phyloP scores from a whole-genome alignment of 768 basidiomycete species.

The Boletus subcaerulescens region DNA sequence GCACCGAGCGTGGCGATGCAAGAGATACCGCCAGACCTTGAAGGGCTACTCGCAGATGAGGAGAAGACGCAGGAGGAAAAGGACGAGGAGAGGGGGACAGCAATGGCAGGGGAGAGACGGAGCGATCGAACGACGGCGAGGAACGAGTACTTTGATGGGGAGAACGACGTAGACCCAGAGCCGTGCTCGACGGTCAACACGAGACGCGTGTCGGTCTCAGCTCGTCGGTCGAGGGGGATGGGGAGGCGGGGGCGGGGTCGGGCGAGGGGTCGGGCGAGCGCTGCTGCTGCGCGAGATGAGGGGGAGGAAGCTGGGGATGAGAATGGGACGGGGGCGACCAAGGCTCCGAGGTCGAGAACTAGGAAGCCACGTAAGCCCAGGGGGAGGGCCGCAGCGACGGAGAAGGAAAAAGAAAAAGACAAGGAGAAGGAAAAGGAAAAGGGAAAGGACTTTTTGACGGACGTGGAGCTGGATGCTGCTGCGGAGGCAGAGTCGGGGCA shows the following conservation, averaged over 20 bases:
- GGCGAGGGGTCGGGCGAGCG: constrained; percentile 33
- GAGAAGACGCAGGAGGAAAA: constrained; percentile 64
- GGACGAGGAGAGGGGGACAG: constrained; percentile 63
- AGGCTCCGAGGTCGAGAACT: constrained; percentile 34
- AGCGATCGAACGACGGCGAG: constrained; percentile 49
- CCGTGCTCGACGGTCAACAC: constrained; percentile 20
- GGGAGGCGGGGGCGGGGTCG: constrained; percentile 32
- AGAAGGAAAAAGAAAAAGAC: constrained; percentile 30
- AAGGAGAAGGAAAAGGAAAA: constrained; percentile 18
- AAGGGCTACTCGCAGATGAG: constrained; percentile 72
- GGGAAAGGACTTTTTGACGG: constrained; percentile 31
- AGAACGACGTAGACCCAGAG: constrained; percentile 61
- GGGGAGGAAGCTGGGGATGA: constrained; percentile 41
- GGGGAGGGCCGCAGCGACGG: constrained; percentile 10
- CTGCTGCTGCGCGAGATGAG: constrained; percentile 26
- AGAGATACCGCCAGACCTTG: constrained; percentile 91
- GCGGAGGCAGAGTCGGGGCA: constrained; percentile 32
- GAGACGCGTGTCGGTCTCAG: neutral
- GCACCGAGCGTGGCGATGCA: constrained; percentile 97
- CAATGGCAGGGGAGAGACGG: constrained; percentile 50
- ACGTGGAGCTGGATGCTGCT: constrained; percentile 29
- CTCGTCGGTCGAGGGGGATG: constrained; percentile 21
- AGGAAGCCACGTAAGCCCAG: constrained; percentile 26
- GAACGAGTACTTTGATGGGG: constrained; percentile 75
- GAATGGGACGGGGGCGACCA: constrained; percentile 23